Evolutionary conservation across 1,284 basidiomycete species (phyloP), one percentile per base, ranked within the genome.

Genomic region (Pseudozyma thailandica): DNA sequence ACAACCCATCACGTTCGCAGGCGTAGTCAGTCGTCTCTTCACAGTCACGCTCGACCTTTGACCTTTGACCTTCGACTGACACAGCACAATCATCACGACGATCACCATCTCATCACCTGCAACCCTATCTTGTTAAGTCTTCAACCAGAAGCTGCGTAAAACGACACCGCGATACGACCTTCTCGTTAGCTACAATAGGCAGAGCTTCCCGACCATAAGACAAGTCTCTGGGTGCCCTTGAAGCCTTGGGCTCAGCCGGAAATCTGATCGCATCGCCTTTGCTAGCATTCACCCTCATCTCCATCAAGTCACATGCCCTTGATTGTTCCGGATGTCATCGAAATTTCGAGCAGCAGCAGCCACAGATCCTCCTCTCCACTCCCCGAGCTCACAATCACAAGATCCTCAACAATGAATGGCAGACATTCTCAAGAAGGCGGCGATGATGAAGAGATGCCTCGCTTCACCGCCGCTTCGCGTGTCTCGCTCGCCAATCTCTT

Each of bases 401-500:
- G 7, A 42, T 20, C 39, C 9, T 18, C 26, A 31, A 60, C 54
- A 26, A 70, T 70, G 66, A 70, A 45, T 30, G 42, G 47, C 23
- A 52, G 49, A 49, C 33, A 48, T 6, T 31, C 51, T 3, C 52
- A 59, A 10, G n/a, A 48, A n/a, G 35, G 33, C 13, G 48, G 30
- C 26, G 62, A 63, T 3, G 63, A 59, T 30, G 55, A 62, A 38
- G 70, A 72, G 45, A 58, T 61, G 55, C 55, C 58, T 28, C 58
- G 55, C 5, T 58, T 59, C 18, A 50, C 59, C 8, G 70, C 70
- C 37, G 70, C 59, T 12, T 72, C 70, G 27, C 55, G 64, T 7
- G 64, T 72, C 25, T 68, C 60, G 2, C 50, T 72, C 6, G 70
- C 70, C 41, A 72, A 72, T 20, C 60, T 72, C 16, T 33, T 72